A percentile compares a stretch with the other conserved stretches of the same genome.
These are phyloP conservation scores for Nannochloropsis salina DNA, from an alignment of 108 stramenopile genomes.

Conservation along the genomic window DNA sequence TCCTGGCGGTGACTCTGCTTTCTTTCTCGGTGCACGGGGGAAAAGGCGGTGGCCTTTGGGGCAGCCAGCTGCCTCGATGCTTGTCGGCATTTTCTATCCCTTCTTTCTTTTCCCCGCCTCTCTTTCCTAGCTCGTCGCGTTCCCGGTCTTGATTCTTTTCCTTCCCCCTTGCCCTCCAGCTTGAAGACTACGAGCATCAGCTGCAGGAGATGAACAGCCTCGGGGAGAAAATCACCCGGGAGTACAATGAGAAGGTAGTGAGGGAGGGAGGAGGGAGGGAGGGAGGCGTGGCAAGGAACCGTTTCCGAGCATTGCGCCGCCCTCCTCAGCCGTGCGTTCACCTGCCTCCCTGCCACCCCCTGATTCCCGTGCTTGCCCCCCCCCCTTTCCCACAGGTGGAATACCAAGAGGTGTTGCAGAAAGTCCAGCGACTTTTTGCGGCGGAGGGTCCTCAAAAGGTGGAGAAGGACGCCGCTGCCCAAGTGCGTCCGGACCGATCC, in stretches of 20 bases:
- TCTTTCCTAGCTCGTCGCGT: background rate
- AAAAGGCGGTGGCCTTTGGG: no score
- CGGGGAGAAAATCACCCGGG: constrained; percentile 81
- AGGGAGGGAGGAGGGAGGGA: background rate
- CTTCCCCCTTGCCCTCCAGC: constrained; percentile 50
- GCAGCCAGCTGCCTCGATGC: no score
- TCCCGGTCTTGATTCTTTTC: background rate
- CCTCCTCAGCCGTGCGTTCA: background rate
- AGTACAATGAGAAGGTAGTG: constrained; percentile 84
- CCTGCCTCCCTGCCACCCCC: constrained; percentile 17
- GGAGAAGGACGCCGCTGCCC: background rate
- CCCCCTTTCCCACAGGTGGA: constrained; percentile 55
- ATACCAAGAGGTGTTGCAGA: constrained; percentile 86
- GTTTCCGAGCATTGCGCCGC: background rate
- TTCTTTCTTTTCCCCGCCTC: background rate
- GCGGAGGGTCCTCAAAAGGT: constrained; percentile 18
- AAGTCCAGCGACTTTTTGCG: constrained; percentile 73
- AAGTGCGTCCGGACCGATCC: background rate
- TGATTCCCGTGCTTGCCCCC: background rate
- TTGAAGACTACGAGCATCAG: constrained; percentile 83
- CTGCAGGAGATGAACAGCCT: constrained; percentile 83
- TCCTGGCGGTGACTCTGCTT: no score
- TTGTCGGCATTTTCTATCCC: background rate
- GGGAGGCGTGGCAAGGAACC: no score
- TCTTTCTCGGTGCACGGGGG: no score